Conservation (phyloP, 176 grass and related monocot genomes). For the Carex cristatella region DNA sequence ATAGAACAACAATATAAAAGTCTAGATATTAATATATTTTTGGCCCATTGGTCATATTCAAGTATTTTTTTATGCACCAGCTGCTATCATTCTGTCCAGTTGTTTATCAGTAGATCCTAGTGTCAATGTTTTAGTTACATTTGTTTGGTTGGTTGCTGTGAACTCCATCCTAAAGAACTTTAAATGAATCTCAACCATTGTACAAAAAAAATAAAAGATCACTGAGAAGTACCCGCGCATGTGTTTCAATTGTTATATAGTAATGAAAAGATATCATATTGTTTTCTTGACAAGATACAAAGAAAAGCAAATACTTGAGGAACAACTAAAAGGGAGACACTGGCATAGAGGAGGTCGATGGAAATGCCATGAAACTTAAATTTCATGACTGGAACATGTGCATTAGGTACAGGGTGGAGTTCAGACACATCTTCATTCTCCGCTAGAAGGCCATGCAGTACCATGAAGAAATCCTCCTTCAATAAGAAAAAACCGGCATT, state of each 20-base stretch:
- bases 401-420: conserved; percentile 85
- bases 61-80: neutral
- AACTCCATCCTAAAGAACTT: neutral
- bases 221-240: neutral
- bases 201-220: neutral
- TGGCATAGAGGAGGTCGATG: conserved; percentile 97
- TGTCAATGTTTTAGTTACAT: neutral
- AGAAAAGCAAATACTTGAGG: conserved; percentile 42
- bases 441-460: conserved; percentile 66
- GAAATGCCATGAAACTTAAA: conserved; percentile 96
- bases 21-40: neutral
- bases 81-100: neutral
- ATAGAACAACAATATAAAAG: conserved; percentile 5
- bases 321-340: conserved; percentile 82
- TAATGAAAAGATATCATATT: neutral
- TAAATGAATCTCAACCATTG: neutral
- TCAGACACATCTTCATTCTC: conserved; percentile 78
- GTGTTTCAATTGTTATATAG: neutral
- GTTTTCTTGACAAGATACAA: neutral
- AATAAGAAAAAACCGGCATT: conserved; percentile 5
- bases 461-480: conserved; percentile 97
- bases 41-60: neutral
- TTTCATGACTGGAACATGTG: conserved; percentile 98
- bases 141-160: neutral
- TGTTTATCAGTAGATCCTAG: neutral